phyloP scores from a whole-genome alignment of 768 basidiomycete species.

The Pleurotus djamor region DNA sequence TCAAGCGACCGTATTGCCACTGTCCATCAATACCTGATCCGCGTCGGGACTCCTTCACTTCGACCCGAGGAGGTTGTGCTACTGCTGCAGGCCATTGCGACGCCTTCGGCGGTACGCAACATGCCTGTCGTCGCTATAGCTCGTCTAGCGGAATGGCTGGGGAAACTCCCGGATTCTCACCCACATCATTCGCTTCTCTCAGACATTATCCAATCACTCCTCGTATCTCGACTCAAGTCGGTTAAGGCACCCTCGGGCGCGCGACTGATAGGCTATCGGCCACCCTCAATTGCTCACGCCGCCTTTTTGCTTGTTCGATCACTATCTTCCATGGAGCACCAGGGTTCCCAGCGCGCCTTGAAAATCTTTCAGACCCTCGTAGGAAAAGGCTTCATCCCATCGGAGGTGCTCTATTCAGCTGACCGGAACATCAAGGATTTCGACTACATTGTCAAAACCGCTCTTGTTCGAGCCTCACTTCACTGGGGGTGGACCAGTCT shows the following conservation, averaged over 20 bases:
- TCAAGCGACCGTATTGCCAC: neutral
- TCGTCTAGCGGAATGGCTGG: neutral
- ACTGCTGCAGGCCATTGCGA: neutral
- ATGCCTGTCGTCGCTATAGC: neutral
- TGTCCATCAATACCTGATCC: neutral
- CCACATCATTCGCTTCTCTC: slow-evolving; percentile 7
- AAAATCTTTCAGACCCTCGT: slow-evolving; percentile 49
- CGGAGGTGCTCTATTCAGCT: slow-evolving; percentile 38
- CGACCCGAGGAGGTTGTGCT: neutral
- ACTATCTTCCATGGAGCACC: slow-evolving; percentile 30
- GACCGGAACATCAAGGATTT: slow-evolving; percentile 38
- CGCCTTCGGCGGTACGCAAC: neutral
- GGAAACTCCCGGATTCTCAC: neutral
- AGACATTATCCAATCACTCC: slow-evolving; percentile 14
- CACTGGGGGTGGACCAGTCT: slow-evolving; percentile 51
- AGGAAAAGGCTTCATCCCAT: slow-evolving; percentile 39
- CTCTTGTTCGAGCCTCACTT: slow-evolving; percentile 49
- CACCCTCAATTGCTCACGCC: slow-evolving; percentile 31
- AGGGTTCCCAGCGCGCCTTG: slow-evolving; percentile 29
- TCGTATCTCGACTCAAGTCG: slow-evolving; percentile 23
- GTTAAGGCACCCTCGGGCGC: slow-evolving; percentile 22
- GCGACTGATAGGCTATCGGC: slow-evolving; percentile 29
- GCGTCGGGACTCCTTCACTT: neutral
- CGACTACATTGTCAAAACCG: slow-evolving; percentile 42
- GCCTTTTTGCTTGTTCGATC: slow-evolving; percentile 43